These are phyloP conservation scores for Xylaria acuta DNA, from an alignment of 495 filamentous ascomycete genomes.

Conservation along the genomic window DNA sequence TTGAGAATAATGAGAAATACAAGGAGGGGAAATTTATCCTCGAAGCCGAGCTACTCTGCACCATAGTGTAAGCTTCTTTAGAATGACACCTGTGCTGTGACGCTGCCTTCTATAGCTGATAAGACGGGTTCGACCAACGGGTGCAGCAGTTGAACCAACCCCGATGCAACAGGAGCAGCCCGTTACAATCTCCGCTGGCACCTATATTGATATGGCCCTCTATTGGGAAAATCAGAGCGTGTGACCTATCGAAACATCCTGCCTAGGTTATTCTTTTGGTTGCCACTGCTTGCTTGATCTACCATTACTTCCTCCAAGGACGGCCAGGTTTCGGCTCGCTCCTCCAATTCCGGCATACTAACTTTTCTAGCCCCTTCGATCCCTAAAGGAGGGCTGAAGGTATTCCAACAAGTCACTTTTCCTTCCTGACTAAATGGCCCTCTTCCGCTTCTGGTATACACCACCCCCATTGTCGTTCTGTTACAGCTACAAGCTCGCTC, in stretches of 20 bases:
- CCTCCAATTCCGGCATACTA: neutral
- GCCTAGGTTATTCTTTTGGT: neutral
- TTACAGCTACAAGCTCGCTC: neutral
- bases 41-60: constrained; percentile 88
- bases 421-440: neutral
- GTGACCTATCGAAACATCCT: neutral
- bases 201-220: neutral
- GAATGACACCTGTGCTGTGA: neutral
- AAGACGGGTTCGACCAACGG: neutral
- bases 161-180: neutral
- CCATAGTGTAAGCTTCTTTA: constrained; percentile 51
- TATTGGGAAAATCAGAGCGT: neutral
- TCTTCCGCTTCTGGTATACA: neutral
- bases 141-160: neutral
- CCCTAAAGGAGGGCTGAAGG: neutral
- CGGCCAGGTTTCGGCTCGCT: neutral
- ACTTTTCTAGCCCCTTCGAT: neutral
- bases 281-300: neutral
- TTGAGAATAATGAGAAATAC: constrained; percentile 90
- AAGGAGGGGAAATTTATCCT: constrained; percentile 99
- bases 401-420: neutral
- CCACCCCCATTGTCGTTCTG: neutral
- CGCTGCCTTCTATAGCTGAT: constrained; percentile 2
- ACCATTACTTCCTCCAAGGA: neutral
- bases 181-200: neutral